phyloP scores from a whole-genome alignment of 1,139 yeast genomes.

The Suhomyces bolitotheri region DNA sequence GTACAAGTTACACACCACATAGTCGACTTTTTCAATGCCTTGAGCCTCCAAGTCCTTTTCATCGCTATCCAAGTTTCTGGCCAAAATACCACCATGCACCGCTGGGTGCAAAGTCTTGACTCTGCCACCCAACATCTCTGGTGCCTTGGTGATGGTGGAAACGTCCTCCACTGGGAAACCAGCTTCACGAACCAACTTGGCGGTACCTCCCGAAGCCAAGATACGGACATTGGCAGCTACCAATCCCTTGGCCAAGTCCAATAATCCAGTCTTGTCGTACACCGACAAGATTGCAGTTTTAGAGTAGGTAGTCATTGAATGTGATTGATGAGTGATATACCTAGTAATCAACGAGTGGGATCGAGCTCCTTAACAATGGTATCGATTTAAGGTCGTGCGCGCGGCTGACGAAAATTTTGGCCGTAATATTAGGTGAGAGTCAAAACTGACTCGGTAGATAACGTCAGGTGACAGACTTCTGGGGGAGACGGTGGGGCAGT shows the following conservation, averaged over 20 bases:
- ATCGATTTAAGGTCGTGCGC: constrained; percentile 6
- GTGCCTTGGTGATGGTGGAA: constrained; percentile 92
- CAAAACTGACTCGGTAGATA: constrained; percentile 12
- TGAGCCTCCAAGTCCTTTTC: constrained; percentile 84
- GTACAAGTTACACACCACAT: constrained; percentile 93
- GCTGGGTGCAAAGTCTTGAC: constrained; percentile 98
- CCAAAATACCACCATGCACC: constrained; percentile 97
- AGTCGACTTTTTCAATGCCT: constrained; percentile 93
- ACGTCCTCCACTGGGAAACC: constrained; percentile 98
- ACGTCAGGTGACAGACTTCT: neutral
- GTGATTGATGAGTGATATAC: neutral
- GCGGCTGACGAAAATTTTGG: constrained; percentile 3
- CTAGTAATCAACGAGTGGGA: too few species aligned
- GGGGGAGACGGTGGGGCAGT: neutral
- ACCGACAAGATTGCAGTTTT: constrained; percentile 95
- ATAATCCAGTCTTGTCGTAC: constrained; percentile 93
- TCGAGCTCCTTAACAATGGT: constrained; percentile 2
- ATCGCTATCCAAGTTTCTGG: constrained; percentile 88
- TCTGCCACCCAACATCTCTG: constrained; percentile 98
- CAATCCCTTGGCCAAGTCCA: constrained; percentile 94
- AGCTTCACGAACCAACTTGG: constrained; percentile 90
- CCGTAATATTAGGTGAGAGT: constrained; percentile 6
- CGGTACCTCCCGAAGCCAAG: constrained; percentile 97
- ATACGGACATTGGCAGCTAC: constrained; percentile 85
- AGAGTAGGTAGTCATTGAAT: constrained; percentile 42